Percentiles rank a stretch among this genome's conserved stretches.
phyloP scores from a whole-genome alignment of 495 filamentous ascomycete species.

The Neurospora africana region DNA sequence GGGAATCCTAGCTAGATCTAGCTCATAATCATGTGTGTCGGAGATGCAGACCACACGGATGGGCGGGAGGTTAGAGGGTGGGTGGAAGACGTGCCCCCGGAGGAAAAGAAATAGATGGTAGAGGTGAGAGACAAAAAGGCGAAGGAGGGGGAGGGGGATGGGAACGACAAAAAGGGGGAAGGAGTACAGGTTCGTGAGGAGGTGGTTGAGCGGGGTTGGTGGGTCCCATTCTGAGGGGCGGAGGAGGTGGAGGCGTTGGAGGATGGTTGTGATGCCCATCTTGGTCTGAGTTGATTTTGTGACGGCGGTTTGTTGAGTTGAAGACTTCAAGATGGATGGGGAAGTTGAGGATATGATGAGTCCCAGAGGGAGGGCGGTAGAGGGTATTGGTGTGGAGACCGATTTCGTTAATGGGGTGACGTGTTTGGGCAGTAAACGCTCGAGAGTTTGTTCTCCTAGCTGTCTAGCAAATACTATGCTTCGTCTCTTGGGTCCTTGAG shows the following conservation, averaged over 20 bases:
- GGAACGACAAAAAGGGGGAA: neutral
- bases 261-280: conserved; percentile 24
- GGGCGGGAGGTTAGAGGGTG: conserved; percentile 36
- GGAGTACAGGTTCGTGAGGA: conserved; percentile 31
- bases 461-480: neutral
- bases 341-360: neutral
- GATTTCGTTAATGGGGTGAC: neutral
- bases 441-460: neutral
- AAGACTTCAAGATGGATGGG: neutral
- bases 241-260: conserved; percentile 31
- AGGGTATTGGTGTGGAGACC: neutral
- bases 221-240: conserved; percentile 36
- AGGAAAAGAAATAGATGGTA: conserved; percentile 55
- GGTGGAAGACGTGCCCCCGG: conserved; percentile 47
- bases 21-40: conserved; percentile 66
- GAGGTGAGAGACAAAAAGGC: conserved; percentile 26
- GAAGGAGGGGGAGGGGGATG: conserved; percentile 35
- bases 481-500: neutral
- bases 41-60: conserved; percentile 82
- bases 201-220: conserved; percentile 36
- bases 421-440: neutral
- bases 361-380: neutral
- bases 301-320: neutral
- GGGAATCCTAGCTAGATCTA: conserved; percentile 39
- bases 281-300: neutral